Base-by-base conservation (phyloP, 192 early-diverging fungal genomes). In the Coemansia sp. region DNA sequence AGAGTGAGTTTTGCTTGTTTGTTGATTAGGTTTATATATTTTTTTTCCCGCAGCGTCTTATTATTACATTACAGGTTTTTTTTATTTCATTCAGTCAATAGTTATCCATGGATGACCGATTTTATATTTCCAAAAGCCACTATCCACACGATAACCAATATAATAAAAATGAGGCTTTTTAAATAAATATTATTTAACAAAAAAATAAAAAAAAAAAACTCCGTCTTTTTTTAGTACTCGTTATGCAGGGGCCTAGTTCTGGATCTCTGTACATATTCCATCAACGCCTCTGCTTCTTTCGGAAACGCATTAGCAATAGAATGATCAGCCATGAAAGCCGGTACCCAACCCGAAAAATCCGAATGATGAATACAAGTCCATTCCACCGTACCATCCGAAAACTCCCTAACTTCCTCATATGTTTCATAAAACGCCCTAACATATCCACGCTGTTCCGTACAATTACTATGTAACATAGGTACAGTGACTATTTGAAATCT, bases 341-440 rank as follows among this genome's bases (percentile, higher is more conserved):
- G 77, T 31, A 80, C 54, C 77, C 77, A 80, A 12, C 77, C 77
- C 1, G 72, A 67, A 48, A 71, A 74, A 57, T 80, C 77, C 55
- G 77, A 74, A 31, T 80, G 77, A 18, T 80, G 67, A 5, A 80
- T 68, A 29, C 68, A 80, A 17, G 69, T 55, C 77, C 77, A 80
- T 58, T 74, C 72, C 7, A 80, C 57, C 7, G 56, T 33, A 5
- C 72, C 77, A 16, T 80, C 67, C 2, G 38, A 33, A 28, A 61
- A 80, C 63, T 80, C 77, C 25, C 77, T 55, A 4, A 80, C 55
- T 36, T 80, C 72, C 54, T 80, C 77, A 36, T 80, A 80, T 22
- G 72, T 65, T 58, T 80, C 77, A 30, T 71, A 80, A 22, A 66
- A 66, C 4, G 77, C 77, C 1, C 77, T 55, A 33, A 80, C 77